Evolutionary conservation across 352 stramenopile genomes (phyloP), one percentile per base, ranked within the genome.

Genomic region (Phytophthora citrophthora): DNA sequence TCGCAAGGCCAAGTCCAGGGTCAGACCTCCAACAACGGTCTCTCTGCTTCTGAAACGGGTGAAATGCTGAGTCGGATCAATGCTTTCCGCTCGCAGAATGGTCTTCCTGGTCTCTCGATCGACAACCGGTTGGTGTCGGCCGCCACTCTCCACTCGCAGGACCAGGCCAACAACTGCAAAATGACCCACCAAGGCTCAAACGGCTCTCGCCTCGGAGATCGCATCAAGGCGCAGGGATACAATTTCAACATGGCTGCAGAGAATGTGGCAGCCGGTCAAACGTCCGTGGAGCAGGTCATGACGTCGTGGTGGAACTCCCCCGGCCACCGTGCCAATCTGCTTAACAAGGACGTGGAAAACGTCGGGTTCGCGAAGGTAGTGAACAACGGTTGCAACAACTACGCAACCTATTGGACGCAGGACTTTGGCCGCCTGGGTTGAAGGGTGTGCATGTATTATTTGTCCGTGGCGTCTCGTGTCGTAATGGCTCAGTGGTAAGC

Each of bases 11-110:
- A 64, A 54, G 41, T 20, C n/a, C 51, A 64, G 52, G 36, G 27
- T 8, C 59, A 67, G 45, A 1, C 51, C 12, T 9, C 52, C 20
- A 76, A 68, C 52, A 77, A 72, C 54, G 74, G 74, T 10, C 54
- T 83, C 5, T 64, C 58, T 41, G 48, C 43, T 31, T 61, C 63
- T 18, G 71, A 80, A 16, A 68, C 62, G 47, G 29, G 67, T n/a
- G 53, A 64, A 4, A 89, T 89, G 80, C 53, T 89, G 24, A 52
- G 49, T 15, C 47, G 52, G 6, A 77, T 89, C 20, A 89, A 89
- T 49, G 41, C 40, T 15, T 82, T 86, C 59, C 76, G 80, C 13
- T 48, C 59, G 8, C 64, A 78, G 41, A 58, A 76, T 9, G 72
- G 72, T 12, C 59, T 76, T 11, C 15, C 45, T 10, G 57, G 62